Conservation (phyloP, 129 eudicot species). For the Silybum marianum region DNA sequence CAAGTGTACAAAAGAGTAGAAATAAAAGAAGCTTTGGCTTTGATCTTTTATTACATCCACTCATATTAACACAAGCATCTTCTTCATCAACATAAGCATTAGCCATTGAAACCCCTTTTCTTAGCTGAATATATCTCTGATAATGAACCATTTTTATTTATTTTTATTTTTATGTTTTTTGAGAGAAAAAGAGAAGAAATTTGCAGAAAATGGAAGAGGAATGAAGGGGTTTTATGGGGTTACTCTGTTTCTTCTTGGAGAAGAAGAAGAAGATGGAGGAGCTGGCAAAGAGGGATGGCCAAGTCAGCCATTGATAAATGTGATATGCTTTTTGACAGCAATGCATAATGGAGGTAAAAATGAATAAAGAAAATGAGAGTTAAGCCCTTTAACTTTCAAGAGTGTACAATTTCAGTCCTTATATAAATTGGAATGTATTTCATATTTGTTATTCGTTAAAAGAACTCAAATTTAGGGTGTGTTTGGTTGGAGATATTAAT, state of each 20-base stretch:
- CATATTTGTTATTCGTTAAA: too few relatives aligned
- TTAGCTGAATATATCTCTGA: constrained; percentile 47
- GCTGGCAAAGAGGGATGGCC: constrained; percentile 46
- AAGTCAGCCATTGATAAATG: constrained; percentile 37
- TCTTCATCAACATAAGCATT: constrained; percentile 48
- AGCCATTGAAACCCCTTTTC: constrained; percentile 44
- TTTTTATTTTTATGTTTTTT: not conserved
- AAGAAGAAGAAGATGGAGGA: constrained; percentile 25
- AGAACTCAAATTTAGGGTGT: too few relatives aligned
- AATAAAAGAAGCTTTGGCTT: constrained; percentile 58
- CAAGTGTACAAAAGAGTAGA: constrained; percentile 51
- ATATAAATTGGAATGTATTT: not conserved
- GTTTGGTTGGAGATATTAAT: too few relatives aligned
- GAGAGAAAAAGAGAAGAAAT: constrained; percentile 16
- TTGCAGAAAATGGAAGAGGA: constrained; percentile 15
- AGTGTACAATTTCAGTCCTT: constrained; percentile 1
- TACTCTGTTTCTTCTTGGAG: constrained; percentile 33
- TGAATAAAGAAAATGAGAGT: not conserved
- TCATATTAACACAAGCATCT: constrained; percentile 45
- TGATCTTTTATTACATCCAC: constrained; percentile 39
- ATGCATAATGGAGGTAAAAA: constrained; percentile 16
- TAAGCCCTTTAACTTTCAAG: not conserved
- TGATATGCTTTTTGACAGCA: constrained; percentile 31
- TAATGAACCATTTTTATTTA: constrained; percentile 41
- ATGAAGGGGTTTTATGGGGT: constrained; percentile 37